Percentiles rank a stretch among this genome's conserved stretches.
phyloP scores from a whole-genome alignment of 192 early-diverging fungal genomes.

The Spinellus fusiger region DNA sequence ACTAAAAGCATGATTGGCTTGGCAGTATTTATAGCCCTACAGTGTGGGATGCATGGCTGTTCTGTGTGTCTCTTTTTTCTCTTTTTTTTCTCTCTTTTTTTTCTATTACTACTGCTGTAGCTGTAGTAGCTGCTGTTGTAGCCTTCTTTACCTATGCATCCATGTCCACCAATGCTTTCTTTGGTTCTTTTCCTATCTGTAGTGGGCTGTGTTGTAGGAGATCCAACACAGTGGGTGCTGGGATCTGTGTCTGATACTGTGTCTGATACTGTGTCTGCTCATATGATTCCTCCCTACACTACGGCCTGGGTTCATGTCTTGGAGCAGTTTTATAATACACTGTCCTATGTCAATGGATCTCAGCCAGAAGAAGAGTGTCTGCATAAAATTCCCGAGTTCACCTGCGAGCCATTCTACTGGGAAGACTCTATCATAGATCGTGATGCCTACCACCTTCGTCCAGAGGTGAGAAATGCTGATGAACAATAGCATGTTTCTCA shows the following conservation, averaged over 20 bases:
- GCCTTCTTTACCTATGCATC: too few species aligned
- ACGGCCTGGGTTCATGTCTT: constrained; percentile 37
- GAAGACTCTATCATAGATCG: constrained; percentile 27
- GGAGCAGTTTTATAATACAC: constrained; percentile 36
- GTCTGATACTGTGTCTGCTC: neutral
- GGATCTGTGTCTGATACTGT: neutral
- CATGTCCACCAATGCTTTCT: too few species aligned
- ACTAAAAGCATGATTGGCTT: too few species aligned
- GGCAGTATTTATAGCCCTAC: too few species aligned
- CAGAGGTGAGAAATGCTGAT: constrained; percentile 27
- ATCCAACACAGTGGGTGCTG: too few species aligned
- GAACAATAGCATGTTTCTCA: neutral
- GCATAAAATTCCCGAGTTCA: constrained; percentile 32
- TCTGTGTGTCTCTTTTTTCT: too few species aligned
- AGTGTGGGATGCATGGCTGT: too few species aligned
- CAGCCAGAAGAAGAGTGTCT: constrained; percentile 16
- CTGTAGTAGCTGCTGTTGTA: too few species aligned
- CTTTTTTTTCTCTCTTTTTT: too few species aligned
- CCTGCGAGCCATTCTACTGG: constrained; percentile 31
- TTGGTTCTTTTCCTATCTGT: too few species aligned
- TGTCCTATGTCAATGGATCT: constrained; percentile 29
- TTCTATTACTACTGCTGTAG: too few species aligned
- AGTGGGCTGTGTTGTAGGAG: too few species aligned
- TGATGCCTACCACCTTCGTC: constrained; percentile 42
- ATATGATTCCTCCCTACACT: constrained; percentile 30